A percentile compares a stretch with the other conserved stretches of the same genome.
Conservation (phyloP, 495 filamentous ascomycete species). For the Beverwykella pulmonaria region DNA sequence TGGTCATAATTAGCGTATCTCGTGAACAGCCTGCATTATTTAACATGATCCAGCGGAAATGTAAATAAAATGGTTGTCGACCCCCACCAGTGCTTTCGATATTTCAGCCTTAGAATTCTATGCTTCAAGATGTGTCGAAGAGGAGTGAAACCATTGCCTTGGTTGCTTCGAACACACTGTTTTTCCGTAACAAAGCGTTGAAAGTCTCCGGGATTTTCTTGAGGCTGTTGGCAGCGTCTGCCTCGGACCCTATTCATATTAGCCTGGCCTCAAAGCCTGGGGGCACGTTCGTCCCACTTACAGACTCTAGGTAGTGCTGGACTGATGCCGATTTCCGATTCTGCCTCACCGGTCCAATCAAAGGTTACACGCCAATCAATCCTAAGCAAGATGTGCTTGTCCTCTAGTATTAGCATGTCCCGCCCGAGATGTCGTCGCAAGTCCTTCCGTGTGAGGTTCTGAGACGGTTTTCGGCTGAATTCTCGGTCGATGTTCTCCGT, state of each 20-base stretch:
- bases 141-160: constrained; percentile 55
- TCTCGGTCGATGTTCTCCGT: constrained; percentile 27
- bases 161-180: constrained; percentile 56
- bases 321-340: constrained; percentile 53
- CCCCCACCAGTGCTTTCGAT: too few species aligned
- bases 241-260: constrained; percentile 46
- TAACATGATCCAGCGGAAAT: neutral
- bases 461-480: constrained; percentile 14
- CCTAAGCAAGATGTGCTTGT: constrained; percentile 32
- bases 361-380: constrained; percentile 58
- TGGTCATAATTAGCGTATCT: neutral
- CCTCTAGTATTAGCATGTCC: constrained; percentile 21
- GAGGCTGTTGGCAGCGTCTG: constrained; percentile 53
- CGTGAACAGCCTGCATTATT: neutral
- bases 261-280: neutral
- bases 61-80: neutral
- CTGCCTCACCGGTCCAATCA: constrained; percentile 66
- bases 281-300: constrained; percentile 24
- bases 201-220: constrained; percentile 57
- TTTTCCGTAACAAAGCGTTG: constrained; percentile 53
- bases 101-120: too few species aligned
- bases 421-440: constrained; percentile 33
- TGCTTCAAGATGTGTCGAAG: constrained; percentile 9
- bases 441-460: constrained; percentile 38
- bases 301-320: constrained; percentile 56